Base-by-base conservation (phyloP, 2,329 filamentous ascomycete species). In the Dothiorella sarmentorum region DNA sequence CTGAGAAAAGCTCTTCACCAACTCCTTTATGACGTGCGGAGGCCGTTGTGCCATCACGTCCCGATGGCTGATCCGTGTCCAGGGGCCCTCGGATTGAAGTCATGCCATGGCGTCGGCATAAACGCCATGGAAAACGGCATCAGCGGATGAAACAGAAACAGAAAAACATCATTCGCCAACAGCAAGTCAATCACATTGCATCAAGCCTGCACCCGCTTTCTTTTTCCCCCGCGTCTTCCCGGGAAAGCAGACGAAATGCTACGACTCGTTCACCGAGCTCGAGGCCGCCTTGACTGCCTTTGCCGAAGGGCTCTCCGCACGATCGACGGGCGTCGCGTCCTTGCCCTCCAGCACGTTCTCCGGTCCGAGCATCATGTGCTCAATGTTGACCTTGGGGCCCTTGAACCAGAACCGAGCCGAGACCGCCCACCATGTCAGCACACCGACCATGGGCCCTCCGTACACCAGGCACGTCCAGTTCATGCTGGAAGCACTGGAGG, bases 401-500 rank as follows among this genome's bases (percentile, higher is more conserved):
- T 83, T 86, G 71, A 89, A 89, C 86, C 86, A 89, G 66, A 82
- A 85, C 49, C 77, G 77, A 9, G 86, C 86, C 63, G 81, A 80
- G 4, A 88, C 72, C 38, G 82, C 73, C 78, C 85, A 89, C 84
- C 85, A 89, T 13, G 85, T 70, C 2, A 78, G 72, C 4, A 84
- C 76, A 3, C 78, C 67, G 3, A 83, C 60, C 85, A 88, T 88
- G 0, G 84, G 82, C 2, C 75, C 85, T 4, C 85, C 85, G 70
- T 86, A 88, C 7, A 87, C 85, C 22, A 88, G 73, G 63, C 77
- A 82, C 1, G 86, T 88, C 83, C 85, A 89, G 67, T 89, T 89
- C 86, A 89, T 88, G 6, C 73, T 66, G 15, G 75, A 68, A 1
- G 69, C 68, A 3, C 74, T 77, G 58, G 47, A n/a, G 6, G 15